Evolutionary conservation across 306 rosid species (phyloP), one percentile per base, ranked within the genome.

Genomic region (Arachis stenosperma): DNA sequence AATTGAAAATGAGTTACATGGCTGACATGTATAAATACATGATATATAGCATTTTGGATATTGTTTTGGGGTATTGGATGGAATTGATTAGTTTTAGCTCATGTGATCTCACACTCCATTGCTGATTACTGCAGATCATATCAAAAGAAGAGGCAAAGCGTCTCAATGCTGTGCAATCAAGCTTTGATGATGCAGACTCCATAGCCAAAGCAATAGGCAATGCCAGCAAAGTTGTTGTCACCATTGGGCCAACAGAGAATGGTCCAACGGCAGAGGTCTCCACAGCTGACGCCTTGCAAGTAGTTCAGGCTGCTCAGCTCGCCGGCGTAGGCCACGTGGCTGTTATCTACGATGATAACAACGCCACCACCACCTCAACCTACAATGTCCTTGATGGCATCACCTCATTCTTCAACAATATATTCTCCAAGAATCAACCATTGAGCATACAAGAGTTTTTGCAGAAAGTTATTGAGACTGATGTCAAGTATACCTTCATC

Each of bases 171-270:
- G 97, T 94, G 9, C 86, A 88, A 51, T 88, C 97, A 11, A 76
- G 85, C 53, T 94, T 94, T 69, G 77, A 86, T 33, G 84, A 88
- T 17, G 85, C 89, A 1, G 92, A 91, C 54, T 64, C 96, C 42
- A 91, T 91, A 41, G 99, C 99, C 46, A 91, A 90, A 81, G 99
- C 99, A 30, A 94, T 94, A 36, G 97, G 99, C 58, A 94, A 88
- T 30, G 99, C 99, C 14, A 87, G 97, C 85, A 94, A 94, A 80
- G 97, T 91, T 0, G 97, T 94, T 58, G 93, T 94, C 67, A 94
- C 99, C 9, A 86, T 94, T 47, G 95, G 98, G 54, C 76, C 90
- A 4, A 60, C 81, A 0, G 99, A 94, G 77, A 86, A 94, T 5
- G 97, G 97, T 36, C 93, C 96, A 65, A 75, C 90, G 1, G 33